Conservation (phyloP, 2,329 filamentous ascomycete species). For the Xylaria sp. region DNA sequence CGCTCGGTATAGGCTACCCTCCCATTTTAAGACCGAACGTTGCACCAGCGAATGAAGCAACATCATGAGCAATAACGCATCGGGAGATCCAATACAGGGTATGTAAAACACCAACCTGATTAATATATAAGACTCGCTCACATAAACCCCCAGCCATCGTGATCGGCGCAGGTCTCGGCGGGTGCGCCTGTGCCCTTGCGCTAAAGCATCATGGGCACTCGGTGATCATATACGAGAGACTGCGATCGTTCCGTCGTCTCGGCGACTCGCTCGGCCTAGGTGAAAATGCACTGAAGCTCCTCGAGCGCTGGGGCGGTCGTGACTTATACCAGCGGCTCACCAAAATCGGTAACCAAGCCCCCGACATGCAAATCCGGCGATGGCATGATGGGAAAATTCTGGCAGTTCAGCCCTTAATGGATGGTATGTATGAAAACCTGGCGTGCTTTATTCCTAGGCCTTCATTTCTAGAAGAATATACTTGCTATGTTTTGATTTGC, state of each 20-base stretch:
- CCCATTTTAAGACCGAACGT: not conserved
- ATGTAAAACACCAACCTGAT: not conserved
- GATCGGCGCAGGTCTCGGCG: constrained; percentile 56
- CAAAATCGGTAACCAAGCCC: constrained; percentile 53
- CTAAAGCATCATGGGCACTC: constrained; percentile 52
- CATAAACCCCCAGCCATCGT: constrained; percentile 46
- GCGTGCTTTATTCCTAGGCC: too few species aligned
- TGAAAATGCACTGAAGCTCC: constrained; percentile 53
- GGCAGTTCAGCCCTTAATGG: constrained; percentile 54
- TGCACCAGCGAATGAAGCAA: not conserved
- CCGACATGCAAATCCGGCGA: constrained; percentile 53
- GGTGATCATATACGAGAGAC: constrained; percentile 52
- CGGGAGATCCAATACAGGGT: constrained; percentile 15
- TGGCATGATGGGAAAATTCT: constrained; percentile 55
- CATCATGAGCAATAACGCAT: constrained; percentile 1
- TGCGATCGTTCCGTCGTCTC: constrained; percentile 49
- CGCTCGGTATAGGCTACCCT: not conserved
- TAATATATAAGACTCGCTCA: not conserved
- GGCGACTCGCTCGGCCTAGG: constrained; percentile 54
- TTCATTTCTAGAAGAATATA: too few species aligned
- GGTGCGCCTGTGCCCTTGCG: constrained; percentile 54
- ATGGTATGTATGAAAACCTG: too few species aligned
- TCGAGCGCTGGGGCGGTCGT: constrained; percentile 51
- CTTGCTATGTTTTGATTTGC: too few species aligned
- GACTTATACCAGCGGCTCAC: constrained; percentile 45